These are phyloP conservation scores for Trichoderma pleuroti DNA, from an alignment of 2,329 filamentous ascomycete genomes.

Conservation along the genomic window DNA sequence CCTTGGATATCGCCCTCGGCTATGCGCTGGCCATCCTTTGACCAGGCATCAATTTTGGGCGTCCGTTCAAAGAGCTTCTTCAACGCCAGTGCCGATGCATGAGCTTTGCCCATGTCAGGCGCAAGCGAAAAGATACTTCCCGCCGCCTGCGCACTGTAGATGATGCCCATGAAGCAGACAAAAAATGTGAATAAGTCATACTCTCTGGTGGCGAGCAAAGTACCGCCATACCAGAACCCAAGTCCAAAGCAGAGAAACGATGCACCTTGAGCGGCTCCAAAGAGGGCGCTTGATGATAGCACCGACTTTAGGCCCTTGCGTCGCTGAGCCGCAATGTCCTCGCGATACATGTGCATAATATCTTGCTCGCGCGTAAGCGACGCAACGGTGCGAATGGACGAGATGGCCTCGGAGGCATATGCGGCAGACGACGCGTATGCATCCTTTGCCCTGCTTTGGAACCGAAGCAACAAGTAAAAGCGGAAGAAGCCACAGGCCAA, in stretches of 20 bases:
- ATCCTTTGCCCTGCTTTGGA: constrained; percentile 72
- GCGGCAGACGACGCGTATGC: constrained; percentile 78
- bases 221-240: constrained; percentile 90
- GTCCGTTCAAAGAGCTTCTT: constrained; percentile 80
- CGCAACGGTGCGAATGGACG: constrained; percentile 88
- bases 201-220: constrained; percentile 65
- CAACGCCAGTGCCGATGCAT: constrained; percentile 74
- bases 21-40: constrained; percentile 61
- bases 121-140: constrained; percentile 87
- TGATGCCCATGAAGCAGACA: constrained; percentile 79
- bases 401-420: constrained; percentile 90
- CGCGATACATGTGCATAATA: constrained; percentile 69
- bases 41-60: constrained; percentile 81
- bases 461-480: constrained; percentile 78
- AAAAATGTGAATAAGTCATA: constrained; percentile 87
- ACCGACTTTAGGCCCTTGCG: constrained; percentile 68
- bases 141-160: constrained; percentile 89
- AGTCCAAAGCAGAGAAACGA: constrained; percentile 81
- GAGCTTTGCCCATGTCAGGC: constrained; percentile 90
- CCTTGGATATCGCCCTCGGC: constrained; percentile 61
- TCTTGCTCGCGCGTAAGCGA: constrained; percentile 83
- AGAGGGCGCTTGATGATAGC: constrained; percentile 71
- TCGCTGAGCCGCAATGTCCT: constrained; percentile 63
- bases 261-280: constrained; percentile 79
- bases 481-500: constrained; percentile 81